Evolutionary conservation across 352 stramenopile species (phyloP).

Genomic region (Thalassiosira pacifica): DNA sequence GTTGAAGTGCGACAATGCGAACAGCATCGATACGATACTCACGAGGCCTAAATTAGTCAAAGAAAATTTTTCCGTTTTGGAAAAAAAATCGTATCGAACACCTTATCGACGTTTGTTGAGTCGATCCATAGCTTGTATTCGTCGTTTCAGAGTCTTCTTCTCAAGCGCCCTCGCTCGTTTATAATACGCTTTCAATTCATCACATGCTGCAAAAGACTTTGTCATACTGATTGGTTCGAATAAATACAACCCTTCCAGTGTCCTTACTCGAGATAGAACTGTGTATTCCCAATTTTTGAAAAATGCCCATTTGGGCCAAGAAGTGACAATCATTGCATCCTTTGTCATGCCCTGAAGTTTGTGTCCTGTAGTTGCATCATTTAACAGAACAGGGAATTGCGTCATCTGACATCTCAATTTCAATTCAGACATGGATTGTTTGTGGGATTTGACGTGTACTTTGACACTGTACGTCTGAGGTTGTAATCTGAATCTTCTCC

Average conservation of each 20-base stretch:
- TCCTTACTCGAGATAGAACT: constrained; percentile 46
- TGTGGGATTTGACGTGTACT: background rate
- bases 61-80: too few relatives aligned
- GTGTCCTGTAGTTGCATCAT: constrained; percentile 53
- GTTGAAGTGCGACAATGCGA: too few relatives aligned
- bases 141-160: background rate
- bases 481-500: constrained; percentile 9
- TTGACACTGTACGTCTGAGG: background rate
- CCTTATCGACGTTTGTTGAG: too few relatives aligned
- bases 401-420: constrained; percentile 11
- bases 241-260: constrained; percentile 29
- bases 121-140: background rate
- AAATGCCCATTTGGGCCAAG: constrained; percentile 37
- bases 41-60: too few relatives aligned
- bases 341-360: constrained; percentile 63
- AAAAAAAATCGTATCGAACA: too few relatives aligned
- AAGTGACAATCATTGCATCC: constrained; percentile 44
- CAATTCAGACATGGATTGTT: background rate
- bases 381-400: constrained; percentile 33
- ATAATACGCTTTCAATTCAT: background rate
- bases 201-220: background rate
- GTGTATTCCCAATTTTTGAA: constrained; percentile 55
- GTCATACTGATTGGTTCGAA: constrained; percentile 34
- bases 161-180: background rate
- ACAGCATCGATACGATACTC: too few relatives aligned